Evolutionary conservation across 768 basidiomycete genomes (phyloP), one percentile per base, ranked within the genome.

Genomic region (Chalciporus piperatus): DNA sequence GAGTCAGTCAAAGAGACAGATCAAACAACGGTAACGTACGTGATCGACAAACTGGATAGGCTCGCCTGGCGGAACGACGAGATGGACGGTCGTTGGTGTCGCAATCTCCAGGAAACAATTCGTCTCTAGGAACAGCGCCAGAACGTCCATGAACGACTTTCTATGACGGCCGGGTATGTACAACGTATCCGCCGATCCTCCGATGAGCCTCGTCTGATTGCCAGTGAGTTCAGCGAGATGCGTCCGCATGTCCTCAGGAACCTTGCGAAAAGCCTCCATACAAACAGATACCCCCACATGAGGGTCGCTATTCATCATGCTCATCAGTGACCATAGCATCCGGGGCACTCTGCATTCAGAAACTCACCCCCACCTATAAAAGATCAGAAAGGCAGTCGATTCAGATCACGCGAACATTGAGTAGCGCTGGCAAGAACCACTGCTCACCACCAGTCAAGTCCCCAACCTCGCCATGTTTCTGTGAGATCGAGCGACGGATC

Each of bases 21-120:
- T 3, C 16, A 14, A 41, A 16, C 14, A 19, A 62, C n/a, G n/a
- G n/a, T n/a, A n/a, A n/a, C 73, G 54, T 50, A 74, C 74, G 54
- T 79, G 78, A 52, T 80, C 77, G 17, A 80, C 75, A 44, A 65
- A 80, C 20, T 70, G 69, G 35, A 80, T 78, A 5, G 61, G 52
- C 41, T 79, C 77, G 19, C 59, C 61, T 0, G 51, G 69, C 1
- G 76, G 72, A 1, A 69, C 59, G 12, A 74, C 72, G 3, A 79
- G 59, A 52, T 80, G 78, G 3, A 77, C 58, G 1, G 70, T 62
- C 28, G 77, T 78, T 1, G 78, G 78, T 0, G 70, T 64, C 13
- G 75, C 78, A 22, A 79, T 80, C 56, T 80, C 77, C 27, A 77
- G 56, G 64, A 80, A 80, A 55, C 76, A 78, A 30, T 72, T 43